Evolutionary conservation across 1,284 basidiomycete species (phyloP).

Genomic region (Fomitopsis pinicola): DNA sequence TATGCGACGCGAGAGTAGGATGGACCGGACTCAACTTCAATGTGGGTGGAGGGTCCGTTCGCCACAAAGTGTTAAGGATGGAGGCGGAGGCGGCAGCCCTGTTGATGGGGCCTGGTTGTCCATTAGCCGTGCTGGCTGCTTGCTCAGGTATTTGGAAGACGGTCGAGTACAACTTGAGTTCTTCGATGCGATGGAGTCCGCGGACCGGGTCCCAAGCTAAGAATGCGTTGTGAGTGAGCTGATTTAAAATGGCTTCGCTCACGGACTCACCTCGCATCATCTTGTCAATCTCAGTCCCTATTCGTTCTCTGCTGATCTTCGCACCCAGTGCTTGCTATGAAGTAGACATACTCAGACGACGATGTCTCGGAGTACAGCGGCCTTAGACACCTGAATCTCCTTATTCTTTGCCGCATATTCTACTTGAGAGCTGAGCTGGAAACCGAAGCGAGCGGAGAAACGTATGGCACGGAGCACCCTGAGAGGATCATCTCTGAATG

Average conservation of each 20-base stretch:
- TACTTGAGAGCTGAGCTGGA: constrained; percentile 74
- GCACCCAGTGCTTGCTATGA: constrained; percentile 62
- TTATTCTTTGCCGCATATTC: constrained; percentile 61
- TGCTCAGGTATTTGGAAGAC: constrained; percentile 62
- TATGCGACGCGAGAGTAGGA: constrained; percentile 37
- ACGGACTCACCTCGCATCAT: constrained; percentile 74
- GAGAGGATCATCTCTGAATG: constrained; percentile 93
- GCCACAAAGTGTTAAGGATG: constrained; percentile 50
- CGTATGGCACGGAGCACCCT: constrained; percentile 88
- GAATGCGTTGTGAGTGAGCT: not conserved
- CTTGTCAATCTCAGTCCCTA: constrained; percentile 86
- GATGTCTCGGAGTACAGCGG: not conserved
- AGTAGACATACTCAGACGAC: not conserved
- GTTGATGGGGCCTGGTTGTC: constrained; percentile 29
- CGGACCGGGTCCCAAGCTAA: constrained; percentile 70
- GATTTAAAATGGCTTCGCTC: not conserved
- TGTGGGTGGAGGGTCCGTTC: constrained; percentile 6
- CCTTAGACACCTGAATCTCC: constrained; percentile 58
- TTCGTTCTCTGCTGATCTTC: constrained; percentile 88
- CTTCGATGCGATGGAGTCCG: constrained; percentile 70
- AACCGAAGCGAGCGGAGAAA: constrained; percentile 90
- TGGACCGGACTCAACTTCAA: constrained; percentile 39
- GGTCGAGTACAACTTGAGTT: constrained; percentile 63
- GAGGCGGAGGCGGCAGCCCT: constrained; percentile 53
- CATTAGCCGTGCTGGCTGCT: constrained; percentile 43